Conservation (phyloP, 2,329 filamentous ascomycete genomes). For the Ascochyta lentis region DNA sequence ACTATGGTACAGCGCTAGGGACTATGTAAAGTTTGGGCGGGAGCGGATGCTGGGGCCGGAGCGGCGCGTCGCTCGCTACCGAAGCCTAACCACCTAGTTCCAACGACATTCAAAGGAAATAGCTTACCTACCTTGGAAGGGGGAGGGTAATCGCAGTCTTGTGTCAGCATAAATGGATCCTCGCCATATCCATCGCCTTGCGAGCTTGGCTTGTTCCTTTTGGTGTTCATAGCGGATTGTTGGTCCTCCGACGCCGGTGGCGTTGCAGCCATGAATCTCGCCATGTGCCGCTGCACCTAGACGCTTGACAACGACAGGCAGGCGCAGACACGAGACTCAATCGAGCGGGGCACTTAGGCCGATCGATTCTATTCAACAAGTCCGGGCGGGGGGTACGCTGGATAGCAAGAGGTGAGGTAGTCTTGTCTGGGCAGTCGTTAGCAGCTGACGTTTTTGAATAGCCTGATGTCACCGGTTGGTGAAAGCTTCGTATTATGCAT, state of each 20-base stretch:
- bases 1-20: not conserved
- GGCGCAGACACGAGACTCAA: not conserved
- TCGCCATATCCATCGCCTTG: not conserved
- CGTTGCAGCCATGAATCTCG: slow-evolving; percentile 5
- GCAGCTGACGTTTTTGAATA: not conserved
- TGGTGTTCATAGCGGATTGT: slow-evolving; percentile 1
- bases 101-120: slow-evolving; percentile 21
- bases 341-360: not conserved
- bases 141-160: slow-evolving; percentile 9
- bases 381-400: not conserved
- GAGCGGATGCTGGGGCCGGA: slow-evolving; percentile 20
- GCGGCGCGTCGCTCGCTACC: slow-evolving; percentile 15
- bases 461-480: not conserved
- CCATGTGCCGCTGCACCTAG: slow-evolving; percentile 10
- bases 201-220: not conserved
- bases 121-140: slow-evolving; percentile 12
- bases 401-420: not conserved
- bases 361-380: not conserved
- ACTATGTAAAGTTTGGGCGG: slow-evolving; percentile 8
- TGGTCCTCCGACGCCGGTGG: not conserved
- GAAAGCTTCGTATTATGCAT: slow-evolving; percentile 2
- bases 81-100: slow-evolving; percentile 14
- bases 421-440: not conserved
- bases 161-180: slow-evolving; percentile 5
- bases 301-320: slow-evolving; percentile 1